phyloP scores from a whole-genome alignment of 495 filamentous ascomycete genomes.

The Pseudomonodictys pantanalensis region DNA sequence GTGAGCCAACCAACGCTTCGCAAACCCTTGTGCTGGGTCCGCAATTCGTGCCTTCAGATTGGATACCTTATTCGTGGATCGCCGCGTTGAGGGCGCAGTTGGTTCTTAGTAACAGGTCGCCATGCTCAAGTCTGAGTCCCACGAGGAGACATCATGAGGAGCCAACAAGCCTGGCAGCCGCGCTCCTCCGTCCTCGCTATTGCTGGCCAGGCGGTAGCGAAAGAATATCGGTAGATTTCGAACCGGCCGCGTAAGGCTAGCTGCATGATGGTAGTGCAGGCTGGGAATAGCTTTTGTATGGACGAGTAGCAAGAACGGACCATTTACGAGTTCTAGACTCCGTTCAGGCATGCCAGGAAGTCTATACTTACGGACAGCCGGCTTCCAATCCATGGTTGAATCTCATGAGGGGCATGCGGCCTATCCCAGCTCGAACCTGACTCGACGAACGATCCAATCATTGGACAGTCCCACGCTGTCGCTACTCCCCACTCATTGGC shows the following conservation, averaged over 20 bases:
- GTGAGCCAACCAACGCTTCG: not conserved
- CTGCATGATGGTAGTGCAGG: not conserved
- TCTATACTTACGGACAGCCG: conserved; percentile 11
- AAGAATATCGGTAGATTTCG: not conserved
- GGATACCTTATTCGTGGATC: not conserved
- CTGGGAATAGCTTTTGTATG: not conserved
- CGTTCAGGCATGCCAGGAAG: conserved; percentile 11
- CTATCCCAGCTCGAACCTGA: not conserved
- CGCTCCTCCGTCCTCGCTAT: not conserved
- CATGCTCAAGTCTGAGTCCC: no score
- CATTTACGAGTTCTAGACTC: conserved; percentile 25
- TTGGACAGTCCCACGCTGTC: not conserved
- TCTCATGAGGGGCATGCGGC: not conserved
- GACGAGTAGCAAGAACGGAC: not conserved
- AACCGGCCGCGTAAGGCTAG: not conserved
- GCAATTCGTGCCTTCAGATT: not conserved
- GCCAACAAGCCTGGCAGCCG: not conserved
- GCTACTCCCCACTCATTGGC: conserved; percentile 14
- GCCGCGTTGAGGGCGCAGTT: no score
- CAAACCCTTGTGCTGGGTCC: not conserved
- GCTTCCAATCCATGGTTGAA: not conserved
- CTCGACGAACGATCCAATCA: conserved; percentile 11
- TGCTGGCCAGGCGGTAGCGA: not conserved
- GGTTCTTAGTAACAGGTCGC: no score
- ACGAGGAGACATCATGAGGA: no score